Percentiles rank a stretch among this genome's conserved stretches.
phyloP scores from a whole-genome alignment of 192 early-diverging fungal species.

The Bifiguratus adelaidae region DNA sequence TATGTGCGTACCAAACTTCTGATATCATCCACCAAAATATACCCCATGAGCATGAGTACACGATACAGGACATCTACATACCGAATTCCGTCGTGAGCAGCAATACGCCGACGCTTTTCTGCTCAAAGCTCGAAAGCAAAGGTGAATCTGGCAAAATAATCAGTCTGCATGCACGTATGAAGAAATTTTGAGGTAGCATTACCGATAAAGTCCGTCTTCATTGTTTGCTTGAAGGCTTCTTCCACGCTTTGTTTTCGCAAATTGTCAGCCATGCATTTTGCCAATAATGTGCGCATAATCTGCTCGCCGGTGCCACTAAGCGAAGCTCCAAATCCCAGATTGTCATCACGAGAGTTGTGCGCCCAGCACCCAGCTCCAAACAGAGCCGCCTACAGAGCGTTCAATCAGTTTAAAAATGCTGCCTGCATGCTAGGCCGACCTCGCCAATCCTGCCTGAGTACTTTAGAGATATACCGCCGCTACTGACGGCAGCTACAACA shows the following conservation, averaged over 20 bases:
- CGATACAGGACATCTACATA: not conserved
- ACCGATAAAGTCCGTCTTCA: constrained; percentile 19
- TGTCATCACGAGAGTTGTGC: constrained; percentile 18
- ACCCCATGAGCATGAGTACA: not conserved
- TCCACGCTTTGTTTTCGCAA: constrained; percentile 11
- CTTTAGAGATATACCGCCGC: constrained; percentile 82
- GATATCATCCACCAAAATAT: constrained; percentile 5
- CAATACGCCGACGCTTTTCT: constrained; percentile 23
- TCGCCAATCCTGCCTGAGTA: constrained; percentile 76
- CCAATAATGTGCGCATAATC: constrained; percentile 65
- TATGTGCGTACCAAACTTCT: constrained; percentile 63
- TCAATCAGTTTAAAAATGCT: not conserved
- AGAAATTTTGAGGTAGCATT: not conserved
- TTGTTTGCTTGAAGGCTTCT: not conserved
- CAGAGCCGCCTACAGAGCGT: constrained; percentile 53
- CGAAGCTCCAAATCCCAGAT: constrained; percentile 35
- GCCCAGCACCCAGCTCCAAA: constrained; percentile 82
- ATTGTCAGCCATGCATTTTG: constrained; percentile 37
- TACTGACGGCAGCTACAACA: constrained; percentile 67
- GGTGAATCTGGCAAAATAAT: constrained; percentile 8
- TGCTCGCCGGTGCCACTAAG: constrained; percentile 69
- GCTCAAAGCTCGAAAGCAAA: constrained; percentile 7
- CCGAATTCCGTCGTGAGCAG: constrained; percentile 6
- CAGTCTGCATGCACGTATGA: too few species aligned
- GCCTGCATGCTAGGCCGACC: constrained; percentile 21